phyloP scores from a whole-genome alignment of 2,329 filamentous ascomycete species.

The Thielaviopsis ethacetica region DNA sequence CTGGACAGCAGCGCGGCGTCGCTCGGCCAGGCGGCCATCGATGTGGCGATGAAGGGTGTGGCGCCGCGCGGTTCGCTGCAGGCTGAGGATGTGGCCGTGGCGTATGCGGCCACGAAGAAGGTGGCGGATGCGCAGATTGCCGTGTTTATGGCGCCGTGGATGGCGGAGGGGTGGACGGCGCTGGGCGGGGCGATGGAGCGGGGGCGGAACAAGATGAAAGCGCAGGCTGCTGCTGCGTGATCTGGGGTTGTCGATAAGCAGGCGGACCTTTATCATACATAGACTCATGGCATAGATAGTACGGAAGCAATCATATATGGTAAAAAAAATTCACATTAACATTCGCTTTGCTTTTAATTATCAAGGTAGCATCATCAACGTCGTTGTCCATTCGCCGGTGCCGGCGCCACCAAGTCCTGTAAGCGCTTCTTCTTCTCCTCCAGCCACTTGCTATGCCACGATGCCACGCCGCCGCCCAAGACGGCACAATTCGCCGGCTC shows the following conservation, averaged over 20 bases:
- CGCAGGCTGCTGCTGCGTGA: background rate
- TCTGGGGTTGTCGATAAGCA: background rate
- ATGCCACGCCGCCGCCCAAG: constrained; percentile 77
- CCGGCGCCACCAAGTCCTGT: constrained; percentile 36
- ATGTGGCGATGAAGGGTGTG: constrained; percentile 55
- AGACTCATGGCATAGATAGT: background rate
- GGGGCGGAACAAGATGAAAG: background rate
- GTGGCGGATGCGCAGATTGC: constrained; percentile 61
- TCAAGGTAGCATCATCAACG: background rate
- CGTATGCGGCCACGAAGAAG: constrained; percentile 58
- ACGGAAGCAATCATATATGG: background rate
- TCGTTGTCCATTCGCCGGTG: background rate
- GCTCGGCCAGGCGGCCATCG: constrained; percentile 49
- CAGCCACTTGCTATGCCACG: constrained; percentile 62
- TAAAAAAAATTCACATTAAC: background rate
- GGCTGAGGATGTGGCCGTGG: constrained; percentile 52
- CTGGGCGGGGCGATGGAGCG: constrained; percentile 25
- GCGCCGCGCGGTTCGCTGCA: constrained; percentile 55
- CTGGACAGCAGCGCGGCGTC: constrained; percentile 42
- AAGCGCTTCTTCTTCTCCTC: constrained; percentile 54
- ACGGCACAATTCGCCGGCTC: constrained; percentile 51
- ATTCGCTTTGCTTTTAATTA: background rate
- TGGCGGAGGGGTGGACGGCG: constrained; percentile 44
- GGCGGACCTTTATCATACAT: background rate
- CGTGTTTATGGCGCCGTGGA: constrained; percentile 72